Evolutionary conservation across 2,329 filamentous ascomycete genomes (phyloP).

Genomic region (Sarocladium strictum): DNA sequence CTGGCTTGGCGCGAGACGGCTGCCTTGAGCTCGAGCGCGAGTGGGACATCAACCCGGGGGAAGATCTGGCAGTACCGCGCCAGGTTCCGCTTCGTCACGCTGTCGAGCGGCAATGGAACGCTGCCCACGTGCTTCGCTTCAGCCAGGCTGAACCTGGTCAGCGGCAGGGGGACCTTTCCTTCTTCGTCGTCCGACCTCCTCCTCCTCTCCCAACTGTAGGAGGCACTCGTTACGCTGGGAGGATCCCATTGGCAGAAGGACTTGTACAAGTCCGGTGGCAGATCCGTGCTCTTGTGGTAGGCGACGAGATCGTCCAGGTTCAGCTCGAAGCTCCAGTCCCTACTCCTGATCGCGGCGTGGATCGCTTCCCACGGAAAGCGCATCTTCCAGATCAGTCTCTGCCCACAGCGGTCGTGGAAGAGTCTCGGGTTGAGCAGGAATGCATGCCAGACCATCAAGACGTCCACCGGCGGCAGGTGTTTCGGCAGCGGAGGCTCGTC

Average conservation of each 20-base stretch:
- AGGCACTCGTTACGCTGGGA: neutral
- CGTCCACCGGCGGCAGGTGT: slow-evolving; percentile 22
- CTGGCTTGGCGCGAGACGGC: slow-evolving; percentile 29
- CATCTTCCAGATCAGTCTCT: slow-evolving; percentile 13
- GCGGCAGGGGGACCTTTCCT: neutral
- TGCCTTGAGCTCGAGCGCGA: slow-evolving; percentile 17
- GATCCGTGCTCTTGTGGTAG: neutral
- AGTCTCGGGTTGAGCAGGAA: slow-evolving; percentile 26
- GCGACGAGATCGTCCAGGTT: neutral
- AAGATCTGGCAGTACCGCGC: slow-evolving; percentile 7
- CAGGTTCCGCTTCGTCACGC: neutral
- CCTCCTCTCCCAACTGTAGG: neutral
- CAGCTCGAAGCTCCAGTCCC: slow-evolving; percentile 13
- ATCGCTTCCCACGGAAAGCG: slow-evolving; percentile 17
- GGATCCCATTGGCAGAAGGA: slow-evolving; percentile 11
- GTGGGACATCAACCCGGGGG: neutral
- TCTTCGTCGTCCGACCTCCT: neutral
- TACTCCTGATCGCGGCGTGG: slow-evolving; percentile 13
- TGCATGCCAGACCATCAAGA: slow-evolving; percentile 32
- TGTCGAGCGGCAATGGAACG: neutral
- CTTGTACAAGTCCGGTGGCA: slow-evolving; percentile 10
- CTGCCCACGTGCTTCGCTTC: neutral
- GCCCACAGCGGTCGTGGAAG: slow-evolving; percentile 14
- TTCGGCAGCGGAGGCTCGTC: neutral
- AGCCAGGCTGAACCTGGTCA: neutral